These are phyloP conservation scores for Kodamaea hsintzibuensis DNA, from an alignment of 805 yeast species.

Conservation along the genomic window DNA sequence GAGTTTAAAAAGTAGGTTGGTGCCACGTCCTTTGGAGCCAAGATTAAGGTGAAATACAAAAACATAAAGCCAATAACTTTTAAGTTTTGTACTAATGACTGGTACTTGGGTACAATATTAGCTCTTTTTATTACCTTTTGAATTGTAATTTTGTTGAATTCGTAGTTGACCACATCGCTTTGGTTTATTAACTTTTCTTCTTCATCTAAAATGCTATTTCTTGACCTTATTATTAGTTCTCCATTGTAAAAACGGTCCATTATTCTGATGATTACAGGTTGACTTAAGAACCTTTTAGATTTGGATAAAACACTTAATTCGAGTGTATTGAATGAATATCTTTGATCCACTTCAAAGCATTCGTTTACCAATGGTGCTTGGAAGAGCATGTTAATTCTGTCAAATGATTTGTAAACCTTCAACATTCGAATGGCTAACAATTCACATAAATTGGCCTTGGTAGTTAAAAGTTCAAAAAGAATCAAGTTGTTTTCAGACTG, in stretches of 20 bases:
- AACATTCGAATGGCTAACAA: slow-evolving; percentile 51
- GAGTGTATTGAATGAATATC: slow-evolving; percentile 41
- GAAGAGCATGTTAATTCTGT: slow-evolving; percentile 48
- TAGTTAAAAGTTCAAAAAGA: slow-evolving; percentile 35
- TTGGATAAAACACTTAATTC: slow-evolving; percentile 55
- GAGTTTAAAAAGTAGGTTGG: slow-evolving; percentile 11
- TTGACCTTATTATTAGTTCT: slow-evolving; percentile 34
- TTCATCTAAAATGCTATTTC: slow-evolving; percentile 5
- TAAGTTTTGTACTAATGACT: slow-evolving; percentile 39
- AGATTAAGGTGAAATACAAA: slow-evolving; percentile 31
- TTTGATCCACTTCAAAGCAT: slow-evolving; percentile 15
- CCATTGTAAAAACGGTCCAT: slow-evolving; percentile 54
- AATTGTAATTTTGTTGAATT: slow-evolving; percentile 33
- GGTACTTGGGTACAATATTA: slow-evolving; percentile 41
- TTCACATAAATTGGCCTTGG: slow-evolving; percentile 55
- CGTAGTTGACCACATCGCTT: slow-evolving; percentile 27
- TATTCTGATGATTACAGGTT: slow-evolving; percentile 50
- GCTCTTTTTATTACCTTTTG: slow-evolving; percentile 31
- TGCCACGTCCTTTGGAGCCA: slow-evolving; percentile 13
- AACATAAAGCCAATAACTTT: slow-evolving; percentile 32
- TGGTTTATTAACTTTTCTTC: slow-evolving; percentile 14
- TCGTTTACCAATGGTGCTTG: slow-evolving; percentile 46
- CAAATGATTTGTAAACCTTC: slow-evolving; percentile 44
- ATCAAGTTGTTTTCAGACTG: slow-evolving; percentile 41
- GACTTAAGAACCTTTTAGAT: slow-evolving; percentile 52